Evolutionary conservation across 1,139 yeast genomes (phyloP).

Genomic region (Zygosaccharomyces pseudobailii): DNA sequence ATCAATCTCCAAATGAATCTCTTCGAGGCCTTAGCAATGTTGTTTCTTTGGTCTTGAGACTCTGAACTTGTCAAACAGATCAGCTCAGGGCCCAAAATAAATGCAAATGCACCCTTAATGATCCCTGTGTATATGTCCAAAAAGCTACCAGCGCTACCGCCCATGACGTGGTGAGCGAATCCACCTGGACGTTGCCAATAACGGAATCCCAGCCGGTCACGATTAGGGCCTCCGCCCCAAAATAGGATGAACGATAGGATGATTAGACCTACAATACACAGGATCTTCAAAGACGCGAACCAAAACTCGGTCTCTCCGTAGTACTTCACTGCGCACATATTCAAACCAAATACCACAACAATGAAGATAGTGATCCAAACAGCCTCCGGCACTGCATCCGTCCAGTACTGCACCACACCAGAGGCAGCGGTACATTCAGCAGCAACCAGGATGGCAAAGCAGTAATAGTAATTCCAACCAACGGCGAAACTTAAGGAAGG

Average conservation of each 20-base stretch:
- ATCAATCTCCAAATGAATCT: constrained; percentile 45
- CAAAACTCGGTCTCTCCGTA: constrained; percentile 50
- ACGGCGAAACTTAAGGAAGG: constrained; percentile 71
- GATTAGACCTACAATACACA: constrained; percentile 66
- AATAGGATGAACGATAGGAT: constrained; percentile 67
- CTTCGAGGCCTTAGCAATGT: constrained; percentile 45
- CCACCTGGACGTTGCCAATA: constrained; percentile 63
- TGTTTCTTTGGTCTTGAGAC: constrained; percentile 45
- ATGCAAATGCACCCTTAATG: constrained; percentile 57
- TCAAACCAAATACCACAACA: constrained; percentile 39
- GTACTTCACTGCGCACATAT: constrained; percentile 44
- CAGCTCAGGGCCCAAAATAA: constrained; percentile 68
- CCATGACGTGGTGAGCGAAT: constrained; percentile 44
- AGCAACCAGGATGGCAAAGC: constrained; percentile 50
- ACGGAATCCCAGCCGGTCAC: constrained; percentile 62
- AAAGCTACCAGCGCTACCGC: constrained; percentile 50
- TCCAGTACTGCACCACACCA: constrained; percentile 54
- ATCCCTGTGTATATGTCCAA: constrained; percentile 65
- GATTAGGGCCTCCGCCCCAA: constrained; percentile 77
- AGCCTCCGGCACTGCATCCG: constrained; percentile 38
- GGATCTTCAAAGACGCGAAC: constrained; percentile 53
- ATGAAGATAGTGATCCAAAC: constrained; percentile 49
- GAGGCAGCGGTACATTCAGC: constrained; percentile 80
- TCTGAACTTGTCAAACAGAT: constrained; percentile 47
- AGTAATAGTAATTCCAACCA: constrained; percentile 65